A percentile compares a stretch with the other conserved stretches of the same genome.
Evolutionary conservation across 129 eudicot genomes (phyloP).

Genomic region (Arctium minus): DNA sequence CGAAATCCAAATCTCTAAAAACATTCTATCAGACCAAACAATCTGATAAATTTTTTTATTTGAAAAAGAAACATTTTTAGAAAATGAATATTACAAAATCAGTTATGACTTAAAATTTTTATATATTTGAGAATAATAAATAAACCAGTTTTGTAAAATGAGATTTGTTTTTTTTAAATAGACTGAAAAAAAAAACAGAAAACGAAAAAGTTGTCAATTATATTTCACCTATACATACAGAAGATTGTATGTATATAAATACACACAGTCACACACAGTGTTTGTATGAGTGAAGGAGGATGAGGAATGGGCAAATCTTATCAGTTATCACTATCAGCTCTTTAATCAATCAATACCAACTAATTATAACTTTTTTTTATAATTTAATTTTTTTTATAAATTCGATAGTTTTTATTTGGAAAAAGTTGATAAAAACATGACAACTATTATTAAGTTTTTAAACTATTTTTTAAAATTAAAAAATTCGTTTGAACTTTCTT

Average conservation of each 20-base stretch:
- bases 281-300: background rate
- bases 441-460: no score
- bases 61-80: no score
- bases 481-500: no score
- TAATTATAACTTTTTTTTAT: background rate
- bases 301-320: slow-evolving; percentile 25
- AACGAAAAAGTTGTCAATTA: background rate
- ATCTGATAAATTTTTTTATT: no score
- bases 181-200: no score
- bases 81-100: no score
- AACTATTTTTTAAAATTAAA: no score
- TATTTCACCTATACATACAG: background rate
- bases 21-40: background rate
- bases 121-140: no score
- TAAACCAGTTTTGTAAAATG: background rate
- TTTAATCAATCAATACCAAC: slow-evolving; percentile 17
- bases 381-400: background rate
- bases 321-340: background rate
- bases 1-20: no score
- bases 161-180: background rate
- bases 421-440: no score
- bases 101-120: no score
- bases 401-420: background rate
- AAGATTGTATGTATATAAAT: background rate
- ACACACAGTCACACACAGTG: background rate